These are phyloP conservation scores for Tricholoma sp. DNA, from an alignment of 768 basidiomycete genomes.

Conservation along the genomic window DNA sequence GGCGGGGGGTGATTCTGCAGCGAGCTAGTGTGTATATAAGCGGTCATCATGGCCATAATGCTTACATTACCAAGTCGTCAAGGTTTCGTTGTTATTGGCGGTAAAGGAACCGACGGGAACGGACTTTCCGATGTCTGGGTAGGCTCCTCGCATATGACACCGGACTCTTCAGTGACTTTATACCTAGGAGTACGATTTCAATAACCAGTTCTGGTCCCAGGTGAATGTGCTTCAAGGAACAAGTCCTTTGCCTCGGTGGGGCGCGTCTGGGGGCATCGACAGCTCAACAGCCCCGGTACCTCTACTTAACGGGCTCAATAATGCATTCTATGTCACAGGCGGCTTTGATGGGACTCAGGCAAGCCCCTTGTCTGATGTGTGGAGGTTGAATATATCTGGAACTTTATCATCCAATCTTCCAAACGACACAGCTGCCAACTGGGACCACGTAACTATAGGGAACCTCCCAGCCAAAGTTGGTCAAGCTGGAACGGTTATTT, in stretches of 20 bases:
- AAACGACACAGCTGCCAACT: conserved; percentile 45
- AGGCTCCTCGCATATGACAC: conserved; percentile 1
- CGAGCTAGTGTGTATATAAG: conserved; percentile 64
- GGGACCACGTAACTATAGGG: conserved; percentile 45
- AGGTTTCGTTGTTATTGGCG: conserved; percentile 72
- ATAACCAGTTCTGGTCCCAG: conserved; percentile 70
- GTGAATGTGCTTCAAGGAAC: conserved; percentile 42
- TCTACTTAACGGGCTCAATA: conserved; percentile 51
- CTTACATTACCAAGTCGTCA: conserved; percentile 47
- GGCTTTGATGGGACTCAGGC: conserved; percentile 47
- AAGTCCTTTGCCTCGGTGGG: conserved; percentile 61
- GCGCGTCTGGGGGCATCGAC: conserved; percentile 74
- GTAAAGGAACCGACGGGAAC: conserved; percentile 47
- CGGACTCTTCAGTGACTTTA: neutral
- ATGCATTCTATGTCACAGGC: conserved; percentile 71
- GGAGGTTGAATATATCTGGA: conserved; percentile 67
- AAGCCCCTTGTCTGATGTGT: conserved; percentile 59
- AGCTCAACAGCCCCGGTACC: conserved; percentile 36
- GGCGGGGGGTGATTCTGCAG: conserved; percentile 66
- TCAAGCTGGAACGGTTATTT: conserved; percentile 57
- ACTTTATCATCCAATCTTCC: conserved; percentile 67
- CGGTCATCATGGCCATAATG: conserved; percentile 6
- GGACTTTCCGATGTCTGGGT: conserved; percentile 75
- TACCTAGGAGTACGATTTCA: conserved; percentile 72
- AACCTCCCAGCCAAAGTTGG: conserved; percentile 36